Conservation (phyloP, 1,139 yeast genomes). For the Sugiyamaella grinbergsii region DNA sequence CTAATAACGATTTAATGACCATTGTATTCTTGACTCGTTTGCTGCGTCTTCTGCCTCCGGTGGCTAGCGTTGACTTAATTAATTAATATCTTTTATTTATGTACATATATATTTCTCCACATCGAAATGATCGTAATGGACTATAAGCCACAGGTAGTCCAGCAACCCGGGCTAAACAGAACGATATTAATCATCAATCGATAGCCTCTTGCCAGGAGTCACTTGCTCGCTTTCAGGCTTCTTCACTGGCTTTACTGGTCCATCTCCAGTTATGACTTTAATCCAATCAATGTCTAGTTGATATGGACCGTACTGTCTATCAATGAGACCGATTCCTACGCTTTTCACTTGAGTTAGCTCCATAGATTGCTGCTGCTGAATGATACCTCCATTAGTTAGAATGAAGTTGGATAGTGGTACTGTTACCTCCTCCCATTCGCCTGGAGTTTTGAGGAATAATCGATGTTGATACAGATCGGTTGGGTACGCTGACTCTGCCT, state of each 20-base stretch:
- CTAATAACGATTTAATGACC: too few species aligned
- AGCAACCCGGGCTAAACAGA: too few species aligned
- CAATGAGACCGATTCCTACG: slow-evolving; percentile 77
- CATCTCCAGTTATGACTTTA: slow-evolving; percentile 49
- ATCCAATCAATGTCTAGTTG: slow-evolving; percentile 71
- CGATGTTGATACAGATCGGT: slow-evolving; percentile 85
- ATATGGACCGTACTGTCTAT: slow-evolving; percentile 78
- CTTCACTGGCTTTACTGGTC: slow-evolving; percentile 20
- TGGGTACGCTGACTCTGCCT: slow-evolving; percentile 74
- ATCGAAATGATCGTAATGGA: too few species aligned
- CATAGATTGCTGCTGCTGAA: slow-evolving; percentile 68
- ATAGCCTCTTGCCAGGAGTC: slow-evolving; percentile 34
- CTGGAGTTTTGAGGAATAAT: slow-evolving; percentile 69
- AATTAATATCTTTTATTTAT: too few species aligned
- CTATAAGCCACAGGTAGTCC: too few species aligned
- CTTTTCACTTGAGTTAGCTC: slow-evolving; percentile 69
- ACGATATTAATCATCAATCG: slow-evolving; percentile 34
- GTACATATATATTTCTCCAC: too few species aligned
- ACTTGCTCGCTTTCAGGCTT: not conserved
- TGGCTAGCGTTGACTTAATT: too few species aligned
- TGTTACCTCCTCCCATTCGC: slow-evolving; percentile 82
- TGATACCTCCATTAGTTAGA: slow-evolving; percentile 78
- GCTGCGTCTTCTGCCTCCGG: not conserved
- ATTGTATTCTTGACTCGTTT: not conserved
- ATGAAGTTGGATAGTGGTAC: slow-evolving; percentile 79